A percentile compares a stretch with the other conserved stretches of the same genome.
Evolutionary conservation across 768 basidiomycete species (phyloP).

Genomic region (Tephrocybe rancida): DNA sequence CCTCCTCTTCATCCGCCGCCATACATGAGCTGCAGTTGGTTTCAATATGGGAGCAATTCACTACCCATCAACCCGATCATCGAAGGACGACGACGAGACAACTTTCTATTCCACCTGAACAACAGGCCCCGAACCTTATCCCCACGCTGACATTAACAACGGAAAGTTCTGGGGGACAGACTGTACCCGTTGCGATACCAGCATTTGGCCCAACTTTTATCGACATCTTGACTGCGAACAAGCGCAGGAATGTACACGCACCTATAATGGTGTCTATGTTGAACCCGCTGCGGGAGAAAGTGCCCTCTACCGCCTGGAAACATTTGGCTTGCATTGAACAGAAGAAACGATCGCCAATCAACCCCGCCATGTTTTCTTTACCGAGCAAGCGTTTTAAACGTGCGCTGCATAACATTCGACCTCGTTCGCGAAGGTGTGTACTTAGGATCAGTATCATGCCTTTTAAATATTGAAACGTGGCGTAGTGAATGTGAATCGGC

Average conservation of each 20-base stretch:
- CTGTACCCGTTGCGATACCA: neutral
- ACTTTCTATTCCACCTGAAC: too few species aligned
- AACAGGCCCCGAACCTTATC: neutral
- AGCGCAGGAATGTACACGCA: slow-evolving; percentile 20
- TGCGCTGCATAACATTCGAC: slow-evolving; percentile 4
- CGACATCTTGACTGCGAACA: slow-evolving; percentile 17
- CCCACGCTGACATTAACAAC: neutral
- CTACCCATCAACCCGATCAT: neutral
- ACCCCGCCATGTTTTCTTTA: slow-evolving; percentile 6
- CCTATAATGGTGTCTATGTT: slow-evolving; percentile 24
- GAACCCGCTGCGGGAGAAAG: slow-evolving; percentile 23
- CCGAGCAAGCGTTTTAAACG: slow-evolving; percentile 21
- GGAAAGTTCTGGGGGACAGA: neutral
- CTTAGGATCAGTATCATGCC: neutral
- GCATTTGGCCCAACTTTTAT: slow-evolving; percentile 7
- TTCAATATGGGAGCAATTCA: neutral
- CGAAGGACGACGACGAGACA: too few species aligned
- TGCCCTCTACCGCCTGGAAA: slow-evolving; percentile 21
- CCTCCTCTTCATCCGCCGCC: neutral
- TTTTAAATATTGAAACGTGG: neutral
- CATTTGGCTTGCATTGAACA: slow-evolving; percentile 6
- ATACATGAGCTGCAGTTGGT: neutral
- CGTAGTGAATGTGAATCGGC: slow-evolving; percentile 17
- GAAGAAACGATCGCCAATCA: neutral
- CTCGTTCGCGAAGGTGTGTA: slow-evolving; percentile 16